These are phyloP conservation scores for Yarrowia osloensis DNA, from an alignment of 805 yeast genomes.

Conservation along the genomic window DNA sequence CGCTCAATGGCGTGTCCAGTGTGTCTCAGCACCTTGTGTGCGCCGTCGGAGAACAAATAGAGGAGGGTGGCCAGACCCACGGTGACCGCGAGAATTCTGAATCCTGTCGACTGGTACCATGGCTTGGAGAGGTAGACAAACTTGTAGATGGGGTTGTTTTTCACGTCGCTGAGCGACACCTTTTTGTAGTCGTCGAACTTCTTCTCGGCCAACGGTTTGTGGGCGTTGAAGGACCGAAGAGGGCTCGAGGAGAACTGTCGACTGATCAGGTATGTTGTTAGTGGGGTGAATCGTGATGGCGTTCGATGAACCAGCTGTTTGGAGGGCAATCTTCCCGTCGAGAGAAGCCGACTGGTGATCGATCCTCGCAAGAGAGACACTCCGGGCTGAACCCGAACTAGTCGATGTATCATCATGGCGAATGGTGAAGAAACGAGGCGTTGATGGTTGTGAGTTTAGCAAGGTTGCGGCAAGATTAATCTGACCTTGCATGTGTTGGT, in stretches of 20 bases:
- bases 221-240: background rate
- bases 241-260: background rate
- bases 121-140: conserved; percentile 24
- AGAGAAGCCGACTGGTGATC: background rate
- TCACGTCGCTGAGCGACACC: background rate
- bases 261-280: background rate
- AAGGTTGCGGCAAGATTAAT: conserved; percentile 24
- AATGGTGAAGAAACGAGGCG: background rate
- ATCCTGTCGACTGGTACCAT: conserved; percentile 10
- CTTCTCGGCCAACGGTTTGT: background rate
- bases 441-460: background rate
- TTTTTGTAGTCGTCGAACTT: conserved; percentile 6
- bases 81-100: conserved; percentile 4
- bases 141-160: conserved; percentile 29
- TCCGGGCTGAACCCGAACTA: background rate
- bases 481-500: background rate
- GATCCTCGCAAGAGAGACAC: background rate
- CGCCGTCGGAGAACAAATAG: conserved; percentile 23
- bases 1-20: conserved; percentile 38
- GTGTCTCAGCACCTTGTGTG: conserved; percentile 33
- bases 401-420: background rate
- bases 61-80: conserved; percentile 7
- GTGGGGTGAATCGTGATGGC: background rate
- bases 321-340: background rate
- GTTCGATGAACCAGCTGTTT: background rate